Conservation (phyloP, 2,329 filamentous ascomycete genomes). For the Pseudonectria buxi region DNA sequence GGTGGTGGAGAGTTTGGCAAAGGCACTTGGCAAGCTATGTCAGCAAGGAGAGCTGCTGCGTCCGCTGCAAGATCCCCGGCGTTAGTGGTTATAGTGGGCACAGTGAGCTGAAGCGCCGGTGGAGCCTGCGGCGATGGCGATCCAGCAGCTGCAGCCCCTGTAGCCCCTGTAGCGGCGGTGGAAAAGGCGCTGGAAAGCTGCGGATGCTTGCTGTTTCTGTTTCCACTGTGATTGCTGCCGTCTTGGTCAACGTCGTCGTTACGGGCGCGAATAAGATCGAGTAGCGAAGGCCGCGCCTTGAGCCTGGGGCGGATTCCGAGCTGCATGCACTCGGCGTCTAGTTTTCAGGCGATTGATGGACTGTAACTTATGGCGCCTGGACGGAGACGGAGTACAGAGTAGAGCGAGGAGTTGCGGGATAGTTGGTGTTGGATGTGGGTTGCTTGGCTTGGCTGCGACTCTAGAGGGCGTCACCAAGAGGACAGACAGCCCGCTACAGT, state of each 20-base stretch:
- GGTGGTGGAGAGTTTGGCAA: slow-evolving; percentile 36
- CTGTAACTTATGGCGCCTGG: too few relatives aligned
- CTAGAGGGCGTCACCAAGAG: too few relatives aligned
- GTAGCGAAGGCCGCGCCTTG: slow-evolving; percentile 46
- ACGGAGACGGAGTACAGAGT: too few relatives aligned
- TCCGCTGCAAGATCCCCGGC: slow-evolving; percentile 4
- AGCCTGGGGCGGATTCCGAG: slow-evolving; percentile 44
- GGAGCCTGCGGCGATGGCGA: slow-evolving; percentile 29
- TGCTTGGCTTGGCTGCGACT: too few relatives aligned
- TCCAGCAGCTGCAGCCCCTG: slow-evolving; percentile 16
- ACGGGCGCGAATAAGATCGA: slow-evolving; percentile 41
- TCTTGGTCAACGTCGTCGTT: slow-evolving; percentile 19
- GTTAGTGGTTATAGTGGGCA: slow-evolving; percentile 7
- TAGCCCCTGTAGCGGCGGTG: slow-evolving; percentile 12
- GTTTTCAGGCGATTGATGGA: neutral
- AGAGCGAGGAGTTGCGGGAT: too few relatives aligned
- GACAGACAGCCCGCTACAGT: too few relatives aligned
- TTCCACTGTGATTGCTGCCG: slow-evolving; percentile 3
- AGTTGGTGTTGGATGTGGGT: neutral
- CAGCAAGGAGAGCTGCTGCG: slow-evolving; percentile 23
- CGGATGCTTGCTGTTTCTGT: slow-evolving; percentile 1
- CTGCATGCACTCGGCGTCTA: slow-evolving; percentile 36
- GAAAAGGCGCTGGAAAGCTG: slow-evolving; percentile 2
- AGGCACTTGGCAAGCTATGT: slow-evolving; percentile 33
- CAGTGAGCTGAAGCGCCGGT: slow-evolving; percentile 8